phyloP scores from a whole-genome alignment of 2,329 filamentous ascomycete species.

The Trichoderma sp. region DNA sequence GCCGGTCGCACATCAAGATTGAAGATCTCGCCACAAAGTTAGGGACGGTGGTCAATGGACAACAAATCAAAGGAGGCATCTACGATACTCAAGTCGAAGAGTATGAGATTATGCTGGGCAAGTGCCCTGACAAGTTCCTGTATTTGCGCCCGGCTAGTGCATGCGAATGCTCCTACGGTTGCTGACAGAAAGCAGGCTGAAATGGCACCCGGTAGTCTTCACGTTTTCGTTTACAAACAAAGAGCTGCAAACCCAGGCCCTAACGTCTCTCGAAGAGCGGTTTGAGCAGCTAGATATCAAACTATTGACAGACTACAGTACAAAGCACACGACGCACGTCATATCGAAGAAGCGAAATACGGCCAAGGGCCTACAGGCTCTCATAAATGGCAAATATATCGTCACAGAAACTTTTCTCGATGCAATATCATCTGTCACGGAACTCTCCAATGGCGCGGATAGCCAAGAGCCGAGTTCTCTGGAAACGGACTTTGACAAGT shows the following conservation, averaged over 20 bases:
- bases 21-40: conserved; percentile 81
- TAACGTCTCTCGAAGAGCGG: conserved; percentile 57
- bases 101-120: conserved; percentile 69
- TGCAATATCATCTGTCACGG: conserved; percentile 62
- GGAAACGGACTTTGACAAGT: conserved; percentile 72
- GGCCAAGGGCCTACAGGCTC: conserved; percentile 77
- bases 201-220: conserved; percentile 77
- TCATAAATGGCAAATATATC: conserved; percentile 77
- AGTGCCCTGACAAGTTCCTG: conserved; percentile 62
- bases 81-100: conserved; percentile 47
- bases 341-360: conserved; percentile 88
- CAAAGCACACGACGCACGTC: conserved; percentile 75
- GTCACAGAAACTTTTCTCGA: conserved; percentile 73
- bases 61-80: conserved; percentile 61
- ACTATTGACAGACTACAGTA: conserved; percentile 68
- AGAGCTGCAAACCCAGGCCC: conserved; percentile 61
- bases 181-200: conserved; percentile 53
- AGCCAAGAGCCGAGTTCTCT: conserved; percentile 53
- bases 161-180: not conserved
- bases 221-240: conserved; percentile 72
- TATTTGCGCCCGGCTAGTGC: conserved; percentile 30
- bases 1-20: conserved; percentile 67
- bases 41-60: conserved; percentile 75
- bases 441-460: conserved; percentile 44
- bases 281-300: conserved; percentile 90